These are phyloP conservation scores for Tympanopsis confertula DNA, from an alignment of 2,329 filamentous ascomycete genomes.

Conservation along the genomic window DNA sequence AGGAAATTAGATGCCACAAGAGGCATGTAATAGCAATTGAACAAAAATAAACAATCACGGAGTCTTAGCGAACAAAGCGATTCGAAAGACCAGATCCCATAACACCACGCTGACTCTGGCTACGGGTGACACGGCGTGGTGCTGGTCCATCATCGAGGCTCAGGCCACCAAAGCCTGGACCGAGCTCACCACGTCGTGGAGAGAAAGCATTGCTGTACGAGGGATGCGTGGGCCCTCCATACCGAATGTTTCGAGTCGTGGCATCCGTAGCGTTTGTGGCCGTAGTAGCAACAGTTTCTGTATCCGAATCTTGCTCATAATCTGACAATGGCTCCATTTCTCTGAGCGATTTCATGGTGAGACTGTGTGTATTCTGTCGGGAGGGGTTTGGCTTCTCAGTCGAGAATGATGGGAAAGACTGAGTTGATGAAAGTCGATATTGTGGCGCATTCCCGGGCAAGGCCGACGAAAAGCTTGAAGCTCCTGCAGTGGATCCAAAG, in stretches of 20 bases:
- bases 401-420: constrained; percentile 1
- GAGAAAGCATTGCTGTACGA: constrained; percentile 10
- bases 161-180: constrained; percentile 16
- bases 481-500: constrained; percentile 13
- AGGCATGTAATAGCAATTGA: too few species aligned
- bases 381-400: background rate
- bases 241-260: constrained; percentile 16
- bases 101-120: constrained; percentile 20
- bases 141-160: constrained; percentile 18
- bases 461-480: constrained; percentile 14
- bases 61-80: too few species aligned
- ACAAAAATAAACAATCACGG: too few species aligned
- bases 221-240: constrained; percentile 5
- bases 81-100: too few species aligned
- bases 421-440: constrained; percentile 10
- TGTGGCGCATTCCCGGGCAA: constrained; percentile 11
- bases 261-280: constrained; percentile 19
- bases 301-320: constrained; percentile 19
- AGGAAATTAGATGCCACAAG: too few species aligned
- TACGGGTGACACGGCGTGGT: constrained; percentile 18
- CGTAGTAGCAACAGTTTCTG: constrained; percentile 14
- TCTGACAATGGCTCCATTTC: constrained; percentile 17
- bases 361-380: constrained; percentile 5
- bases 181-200: constrained; percentile 16
- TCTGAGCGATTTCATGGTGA: constrained; percentile 5